Evolutionary conservation across 306 rosid genomes (phyloP), one percentile per base, ranked within the genome.

Genomic region (Comarum palustre): DNA sequence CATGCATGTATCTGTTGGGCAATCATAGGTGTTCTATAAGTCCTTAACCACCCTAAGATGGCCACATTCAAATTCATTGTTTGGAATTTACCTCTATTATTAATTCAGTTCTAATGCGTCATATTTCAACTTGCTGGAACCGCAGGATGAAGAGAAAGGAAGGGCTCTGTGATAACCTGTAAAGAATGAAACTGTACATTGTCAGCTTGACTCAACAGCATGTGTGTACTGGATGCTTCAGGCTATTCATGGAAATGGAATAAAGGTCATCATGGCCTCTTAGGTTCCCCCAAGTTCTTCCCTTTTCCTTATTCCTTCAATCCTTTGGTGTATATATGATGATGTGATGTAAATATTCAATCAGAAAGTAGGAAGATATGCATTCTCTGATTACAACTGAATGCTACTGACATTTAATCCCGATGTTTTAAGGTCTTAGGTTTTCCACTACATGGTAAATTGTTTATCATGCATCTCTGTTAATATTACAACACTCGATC

Each of bases 181-280:
- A 27, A 27, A 58, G 66, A 31, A 15, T 32, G 67, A 27, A 60
- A 34, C 38, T 22, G 24, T n/a, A n/a, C n/a, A n/a, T 62, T 34
- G 67, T 10, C 48, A 38, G 47, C 48, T 64, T 64, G 48, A 64
- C 17, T 10, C 6, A 64, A 11, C 69, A 62, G 45, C 67, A 62
- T 15, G 25, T 64, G 25, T 64, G 47, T 38, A n/a, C 47, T 64
- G 9, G 69, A 64, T 10, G 12, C 24, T 38, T 63, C 29, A 36
- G 19, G 31, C 69, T 39, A 14, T 64, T 36, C 69, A 19, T 3
- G 31, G 31, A n/a, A 36, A n/a, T 64, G 29, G 69, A 64, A 39
- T 63, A 38, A 38, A 64, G 31, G 31, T 17, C 43, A 61, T 61
- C 14, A 61, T 61, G 8, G 24, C 25, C 19, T 8, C 24, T 15